phyloP scores from a whole-genome alignment of 2,329 filamentous ascomycete species.

The Stagonosporopsis chrysanthemi region DNA sequence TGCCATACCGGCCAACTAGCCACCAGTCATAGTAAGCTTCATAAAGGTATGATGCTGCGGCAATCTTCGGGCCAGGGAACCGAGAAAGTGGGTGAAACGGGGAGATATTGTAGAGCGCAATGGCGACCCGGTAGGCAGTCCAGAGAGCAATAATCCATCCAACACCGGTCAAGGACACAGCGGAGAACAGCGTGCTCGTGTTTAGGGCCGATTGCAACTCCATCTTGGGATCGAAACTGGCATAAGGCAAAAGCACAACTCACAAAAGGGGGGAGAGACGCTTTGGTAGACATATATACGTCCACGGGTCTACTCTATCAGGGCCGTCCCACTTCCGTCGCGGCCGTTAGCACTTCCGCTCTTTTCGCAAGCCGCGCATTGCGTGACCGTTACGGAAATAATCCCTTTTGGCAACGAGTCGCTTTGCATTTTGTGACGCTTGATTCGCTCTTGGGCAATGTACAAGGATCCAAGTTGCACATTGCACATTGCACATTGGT shows the following conservation, averaged over 20 bases:
- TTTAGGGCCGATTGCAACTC: constrained; percentile 25
- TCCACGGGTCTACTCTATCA: background rate
- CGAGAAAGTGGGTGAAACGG: constrained; percentile 33
- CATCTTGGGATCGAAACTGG: constrained; percentile 21
- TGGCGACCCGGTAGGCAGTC: constrained; percentile 28
- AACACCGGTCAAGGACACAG: constrained; percentile 23
- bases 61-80: constrained; percentile 43
- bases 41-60: constrained; percentile 37
- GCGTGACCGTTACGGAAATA: constrained; percentile 7
- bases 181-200: constrained; percentile 15
- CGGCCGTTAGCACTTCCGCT: constrained; percentile 8
- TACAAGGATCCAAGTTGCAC: constrained; percentile 8
- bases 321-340: constrained; percentile 14
- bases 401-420: constrained; percentile 7
- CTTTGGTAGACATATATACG: constrained; percentile 28
- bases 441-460: constrained; percentile 7
- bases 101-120: constrained; percentile 36
- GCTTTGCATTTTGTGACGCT: constrained; percentile 1
- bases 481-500: constrained; percentile 8
- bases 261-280: constrained; percentile 8
- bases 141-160: constrained; percentile 27
- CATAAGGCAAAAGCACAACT: constrained; percentile 8
- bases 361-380: constrained; percentile 2
- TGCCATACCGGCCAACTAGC: constrained; percentile 43
- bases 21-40: constrained; percentile 42